Evolutionary conservation across 2,329 filamentous ascomycete species (phyloP).

Genomic region (Diaporthe capsici): DNA sequence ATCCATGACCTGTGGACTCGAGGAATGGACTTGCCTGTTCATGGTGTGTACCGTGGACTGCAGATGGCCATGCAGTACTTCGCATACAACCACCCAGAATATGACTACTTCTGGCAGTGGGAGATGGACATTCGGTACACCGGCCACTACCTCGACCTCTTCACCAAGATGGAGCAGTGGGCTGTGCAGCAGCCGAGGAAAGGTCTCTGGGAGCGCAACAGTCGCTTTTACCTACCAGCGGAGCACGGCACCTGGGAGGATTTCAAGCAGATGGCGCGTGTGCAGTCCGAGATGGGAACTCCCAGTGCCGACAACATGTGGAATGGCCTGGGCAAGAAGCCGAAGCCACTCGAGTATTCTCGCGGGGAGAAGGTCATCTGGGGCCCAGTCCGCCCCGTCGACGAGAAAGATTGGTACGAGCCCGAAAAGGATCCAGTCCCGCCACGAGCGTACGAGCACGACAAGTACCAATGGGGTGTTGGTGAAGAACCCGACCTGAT

Average conservation of each 20-base stretch:
- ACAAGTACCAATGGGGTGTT: slow-evolving; percentile 88
- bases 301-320: slow-evolving; percentile 77
- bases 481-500: slow-evolving; percentile 93
- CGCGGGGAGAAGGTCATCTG: slow-evolving; percentile 78
- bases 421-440: slow-evolving; percentile 80
- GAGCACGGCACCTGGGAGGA: slow-evolving; percentile 86
- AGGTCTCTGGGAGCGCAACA: slow-evolving; percentile 85
- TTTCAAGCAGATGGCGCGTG: slow-evolving; percentile 82
- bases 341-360: slow-evolving; percentile 53
- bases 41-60: slow-evolving; percentile 92
- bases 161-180: slow-evolving; percentile 79
- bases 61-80: slow-evolving; percentile 98
- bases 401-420: slow-evolving; percentile 80
- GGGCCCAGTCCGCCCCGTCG: slow-evolving; percentile 82
- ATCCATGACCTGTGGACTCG: slow-evolving; percentile 82
- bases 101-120: slow-evolving; percentile 95
- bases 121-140: slow-evolving; percentile 95
- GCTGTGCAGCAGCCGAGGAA: slow-evolving; percentile 81
- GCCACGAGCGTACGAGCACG: slow-evolving; percentile 80
- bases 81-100: slow-evolving; percentile 88
- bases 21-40: slow-evolving; percentile 80
- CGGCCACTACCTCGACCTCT: slow-evolving; percentile 85
- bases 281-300: slow-evolving; percentile 80
- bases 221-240: slow-evolving; percentile 82
- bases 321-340: slow-evolving; percentile 62